Base-by-base conservation (phyloP, 805 yeast genomes). In the Starmerella potacharoeniae region DNA sequence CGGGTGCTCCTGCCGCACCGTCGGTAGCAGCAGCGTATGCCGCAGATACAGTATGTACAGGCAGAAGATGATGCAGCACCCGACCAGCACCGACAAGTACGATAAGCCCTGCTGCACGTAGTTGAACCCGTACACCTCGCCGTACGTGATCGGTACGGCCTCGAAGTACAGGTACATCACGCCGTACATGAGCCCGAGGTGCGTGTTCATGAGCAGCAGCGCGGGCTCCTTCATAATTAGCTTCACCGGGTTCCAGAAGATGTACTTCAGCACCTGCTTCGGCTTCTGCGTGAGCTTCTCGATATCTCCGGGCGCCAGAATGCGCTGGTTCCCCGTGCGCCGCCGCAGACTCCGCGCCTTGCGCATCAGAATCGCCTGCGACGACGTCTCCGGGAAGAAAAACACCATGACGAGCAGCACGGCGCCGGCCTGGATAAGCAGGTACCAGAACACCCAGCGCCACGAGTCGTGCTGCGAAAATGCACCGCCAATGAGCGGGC, bases 361-460 rank as follows among this genome's bases (percentile, higher is more conserved):
- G 58, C 78, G 71, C 55, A 71, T 66, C 29, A 78, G 63, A 29
- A 79, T 66, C 29, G 77, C 74, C 51, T 68, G 70, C 7, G 66
- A 69, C 49, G 71, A 73, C 11, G 81, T 75, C 64, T 79, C 82
- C 4, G 82, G 81, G 47, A 77, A 69, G 39, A 75, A 64, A 47
- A 68, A 69, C 3, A 66, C 51, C 58, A 77, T 67, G 2, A 73
- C 8, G 0, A 75, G 39, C 9, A 73, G 65, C 5, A 70, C 60
- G 5, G 64, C 64, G 9, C 76, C 78, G 46, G 74, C 49, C 34
- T 55, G 51, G 31, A 75, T 73, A 54, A 72, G 60, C 60, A 76
- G 57, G 50, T 76, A 69, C 83, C 83, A 79, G 62, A 78, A 77
- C 8, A 75, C 66, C 77, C 77, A 78, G 63, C 81, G 73, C 82